Evolutionary conservation across 306 rosid species (phyloP).

Genomic region (Argentina anserina): DNA sequence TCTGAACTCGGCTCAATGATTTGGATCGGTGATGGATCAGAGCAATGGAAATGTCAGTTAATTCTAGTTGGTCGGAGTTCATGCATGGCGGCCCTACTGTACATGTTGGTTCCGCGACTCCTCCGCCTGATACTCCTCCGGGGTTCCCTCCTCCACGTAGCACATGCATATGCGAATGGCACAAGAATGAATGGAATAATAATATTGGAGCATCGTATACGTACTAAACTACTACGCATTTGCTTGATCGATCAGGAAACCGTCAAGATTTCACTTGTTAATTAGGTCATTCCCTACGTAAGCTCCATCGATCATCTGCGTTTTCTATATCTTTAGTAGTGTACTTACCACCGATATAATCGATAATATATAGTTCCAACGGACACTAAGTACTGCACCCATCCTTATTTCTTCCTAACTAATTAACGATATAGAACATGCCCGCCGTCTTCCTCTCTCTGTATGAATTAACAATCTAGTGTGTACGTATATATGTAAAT

Average conservation of each 20-base stretch:
- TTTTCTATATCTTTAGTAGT: not conserved
- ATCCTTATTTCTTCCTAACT: not conserved
- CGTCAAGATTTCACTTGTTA: too few species aligned
- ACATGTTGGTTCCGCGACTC: not conserved
- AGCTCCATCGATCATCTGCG: not conserved
- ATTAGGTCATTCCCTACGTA: not conserved
- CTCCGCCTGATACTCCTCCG: slow-evolving; percentile 14
- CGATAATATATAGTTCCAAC: too few species aligned
- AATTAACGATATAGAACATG: not conserved
- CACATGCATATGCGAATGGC: slow-evolving; percentile 2
- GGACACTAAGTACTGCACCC: too few species aligned
- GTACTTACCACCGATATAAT: too few species aligned
- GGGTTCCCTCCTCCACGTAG: slow-evolving; percentile 17
- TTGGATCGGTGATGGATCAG: too few species aligned
- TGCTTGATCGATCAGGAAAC: not conserved
- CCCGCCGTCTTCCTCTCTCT: not conserved
- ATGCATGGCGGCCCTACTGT: not conserved
- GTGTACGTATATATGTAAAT: not conserved
- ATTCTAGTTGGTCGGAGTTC: not conserved
- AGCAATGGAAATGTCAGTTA: not conserved
- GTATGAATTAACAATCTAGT: not conserved
- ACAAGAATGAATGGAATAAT: not conserved
- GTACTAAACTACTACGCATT: not conserved
- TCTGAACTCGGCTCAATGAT: too few species aligned
- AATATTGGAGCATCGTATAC: not conserved